Conservation (phyloP, 2,329 filamentous ascomycete genomes). For the Calonectria leucothoes region DNA sequence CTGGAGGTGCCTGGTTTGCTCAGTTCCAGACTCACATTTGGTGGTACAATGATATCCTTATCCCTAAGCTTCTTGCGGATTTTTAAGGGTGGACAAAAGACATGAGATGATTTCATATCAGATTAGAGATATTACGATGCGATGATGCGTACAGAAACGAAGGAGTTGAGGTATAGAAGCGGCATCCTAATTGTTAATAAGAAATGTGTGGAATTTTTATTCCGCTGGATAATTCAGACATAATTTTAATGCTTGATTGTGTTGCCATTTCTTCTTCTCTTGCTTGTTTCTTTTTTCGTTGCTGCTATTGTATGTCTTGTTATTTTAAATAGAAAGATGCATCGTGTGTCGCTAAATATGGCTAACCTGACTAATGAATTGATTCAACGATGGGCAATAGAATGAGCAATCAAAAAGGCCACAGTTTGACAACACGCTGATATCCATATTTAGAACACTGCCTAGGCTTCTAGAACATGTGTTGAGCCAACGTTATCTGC, state of each 20-base stretch:
- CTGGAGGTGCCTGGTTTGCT: conserved; percentile 52
- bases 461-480: no score
- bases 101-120: neutral
- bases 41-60: conserved; percentile 46
- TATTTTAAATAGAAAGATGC: neutral
- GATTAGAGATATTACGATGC: neutral
- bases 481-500: neutral
- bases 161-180: neutral
- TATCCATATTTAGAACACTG: neutral
- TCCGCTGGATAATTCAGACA: neutral
- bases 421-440: neutral
- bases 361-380: neutral
- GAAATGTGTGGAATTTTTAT: neutral
- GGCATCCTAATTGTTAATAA: neutral
- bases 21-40: conserved; percentile 48
- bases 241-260: neutral
- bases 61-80: conserved; percentile 29
- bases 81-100: neutral
- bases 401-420: neutral
- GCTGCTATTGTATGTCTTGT: no score
- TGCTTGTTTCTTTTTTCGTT: no score
- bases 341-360: neutral
- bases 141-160: neutral
- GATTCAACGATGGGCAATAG: neutral
- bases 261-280: neutral